Base-by-base conservation (phyloP, 192 early-diverging fungal species). In the Coemansia sp. region DNA sequence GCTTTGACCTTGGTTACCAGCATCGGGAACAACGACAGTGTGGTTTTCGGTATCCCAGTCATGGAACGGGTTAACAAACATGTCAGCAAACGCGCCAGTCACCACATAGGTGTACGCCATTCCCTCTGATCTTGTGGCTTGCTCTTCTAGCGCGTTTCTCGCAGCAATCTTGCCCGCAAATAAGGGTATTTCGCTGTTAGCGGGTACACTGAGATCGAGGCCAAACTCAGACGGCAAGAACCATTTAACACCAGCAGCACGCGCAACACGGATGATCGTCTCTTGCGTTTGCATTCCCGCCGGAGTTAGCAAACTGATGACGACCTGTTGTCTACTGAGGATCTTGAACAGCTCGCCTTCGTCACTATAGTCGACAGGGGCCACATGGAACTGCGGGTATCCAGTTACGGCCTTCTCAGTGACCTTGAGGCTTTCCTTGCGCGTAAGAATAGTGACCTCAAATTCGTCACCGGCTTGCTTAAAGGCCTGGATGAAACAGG, bases 141-240 rank as follows among this genome's bases (percentile, higher is more conserved):
- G 38, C 13, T 43, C 41, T 43, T 43, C 41, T 10, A 43, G 22
- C 62, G 34, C 11, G 22, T 40, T 43, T 43, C 41, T 43, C 41
- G 15, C 41, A 15, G 22, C 62, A 11, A 38, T 20, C 33, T 64
- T 64, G 1, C 36, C 22, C 3, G 41, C 62, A 22, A 41, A 44
- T 10, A 64, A 11, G 20, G 39, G 15, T 11, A 22, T 6, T 8
- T 64, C 11, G 5, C 39, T 16, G 62, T 38, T 64, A n/a, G 34
- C 62, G 20, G 62, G 62, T 22, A 40, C 22, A 2, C 18, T 15
- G 20, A 64, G n/a, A 36, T 64, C 62, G 5, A 40, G 22, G 13
- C 62, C 62, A 43, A 64, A 43, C 62, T 64, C 62, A 5, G 62
- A 64, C n/a, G 62, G 62, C 16, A 64, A 27, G 20, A 43, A 41